Evolutionary conservation across 2,329 filamentous ascomycete species (phyloP).

Genomic region (Hirsutella rhossiliensis): DNA sequence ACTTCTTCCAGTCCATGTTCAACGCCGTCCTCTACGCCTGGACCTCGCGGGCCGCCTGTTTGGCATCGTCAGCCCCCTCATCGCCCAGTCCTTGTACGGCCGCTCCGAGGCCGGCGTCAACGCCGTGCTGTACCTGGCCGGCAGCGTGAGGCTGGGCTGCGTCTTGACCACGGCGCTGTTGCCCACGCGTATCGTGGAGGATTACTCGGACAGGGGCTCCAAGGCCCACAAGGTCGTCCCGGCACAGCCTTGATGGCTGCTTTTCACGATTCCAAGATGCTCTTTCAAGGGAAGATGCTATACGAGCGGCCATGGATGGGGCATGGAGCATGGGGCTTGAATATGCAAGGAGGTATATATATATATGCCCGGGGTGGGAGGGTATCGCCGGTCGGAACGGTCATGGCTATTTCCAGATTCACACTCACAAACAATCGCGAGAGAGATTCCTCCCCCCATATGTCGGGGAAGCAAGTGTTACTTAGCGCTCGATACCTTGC

Average conservation of each 20-base stretch:
- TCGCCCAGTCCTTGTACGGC: slow-evolving; percentile 33
- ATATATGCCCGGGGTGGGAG: too few species aligned
- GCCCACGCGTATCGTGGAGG: slow-evolving; percentile 25
- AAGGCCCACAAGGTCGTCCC: background rate
- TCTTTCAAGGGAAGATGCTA: background rate
- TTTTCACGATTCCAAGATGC: background rate
- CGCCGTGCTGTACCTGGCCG: slow-evolving; percentile 41
- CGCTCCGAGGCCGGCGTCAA: slow-evolving; percentile 24
- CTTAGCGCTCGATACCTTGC: too few species aligned
- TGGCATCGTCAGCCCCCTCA: slow-evolving; percentile 44
- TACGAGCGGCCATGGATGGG: too few species aligned
- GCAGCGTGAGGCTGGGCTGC: slow-evolving; percentile 39
- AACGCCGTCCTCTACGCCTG: slow-evolving; percentile 26
- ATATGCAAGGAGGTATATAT: too few species aligned
- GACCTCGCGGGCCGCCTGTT: slow-evolving; percentile 45
- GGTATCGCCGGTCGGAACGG: too few species aligned
- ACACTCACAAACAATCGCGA: too few species aligned
- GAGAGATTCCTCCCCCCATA: too few species aligned
- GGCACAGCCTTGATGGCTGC: background rate
- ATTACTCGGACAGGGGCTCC: background rate
- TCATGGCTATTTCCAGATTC: too few species aligned
- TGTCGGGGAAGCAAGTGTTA: too few species aligned
- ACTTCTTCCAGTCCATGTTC: slow-evolving; percentile 30
- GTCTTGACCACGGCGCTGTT: slow-evolving; percentile 36
- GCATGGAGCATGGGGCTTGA: too few species aligned